Conservation (phyloP, 352 stramenopile genomes). For the Phytophthora rubi region DNA sequence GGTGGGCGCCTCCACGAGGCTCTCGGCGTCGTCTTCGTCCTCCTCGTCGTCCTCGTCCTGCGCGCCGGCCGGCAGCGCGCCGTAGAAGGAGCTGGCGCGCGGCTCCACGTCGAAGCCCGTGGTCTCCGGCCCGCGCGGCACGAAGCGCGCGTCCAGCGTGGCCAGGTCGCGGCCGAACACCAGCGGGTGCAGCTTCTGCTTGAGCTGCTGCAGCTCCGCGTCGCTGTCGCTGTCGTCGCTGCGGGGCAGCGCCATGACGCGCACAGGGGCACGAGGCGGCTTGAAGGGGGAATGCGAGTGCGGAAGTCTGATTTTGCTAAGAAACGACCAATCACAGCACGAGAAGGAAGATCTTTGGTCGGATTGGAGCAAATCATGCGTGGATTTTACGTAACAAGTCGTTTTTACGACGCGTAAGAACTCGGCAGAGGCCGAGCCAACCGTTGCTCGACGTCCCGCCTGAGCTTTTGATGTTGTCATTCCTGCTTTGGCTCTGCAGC, state of each 20-base stretch:
- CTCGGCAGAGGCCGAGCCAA: not conserved
- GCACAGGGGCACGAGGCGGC: not conserved
- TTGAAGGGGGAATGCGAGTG: conserved; percentile 20
- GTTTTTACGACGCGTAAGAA: not conserved
- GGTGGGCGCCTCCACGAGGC: conserved; percentile 43
- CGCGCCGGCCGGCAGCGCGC: conserved; percentile 26
- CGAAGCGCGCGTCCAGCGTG: conserved; percentile 65
- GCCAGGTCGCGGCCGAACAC: conserved; percentile 62
- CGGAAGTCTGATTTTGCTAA: conserved; percentile 25
- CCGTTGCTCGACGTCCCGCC: not conserved
- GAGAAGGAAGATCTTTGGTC: not conserved
- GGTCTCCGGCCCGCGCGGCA: conserved; percentile 74
- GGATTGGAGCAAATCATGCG: not conserved
- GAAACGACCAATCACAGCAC: not conserved
- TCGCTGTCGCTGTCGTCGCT: conserved; percentile 30
- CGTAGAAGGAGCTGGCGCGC: conserved; percentile 38
- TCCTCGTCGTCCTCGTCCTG: conserved; percentile 55
- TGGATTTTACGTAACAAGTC: not conserved
- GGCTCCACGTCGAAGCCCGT: conserved; percentile 60
- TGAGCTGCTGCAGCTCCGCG: conserved; percentile 72
- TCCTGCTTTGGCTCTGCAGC: conserved; percentile 18
- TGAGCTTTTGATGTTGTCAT: conserved; percentile 3
- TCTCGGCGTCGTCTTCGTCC: conserved; percentile 47
- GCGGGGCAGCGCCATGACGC: conserved; percentile 37
- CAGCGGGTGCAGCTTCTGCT: conserved; percentile 59